These are phyloP conservation scores for Phoenix dactylifera DNA, from an alignment of 176 grass and related monocot genomes.

Conservation along the genomic window DNA sequence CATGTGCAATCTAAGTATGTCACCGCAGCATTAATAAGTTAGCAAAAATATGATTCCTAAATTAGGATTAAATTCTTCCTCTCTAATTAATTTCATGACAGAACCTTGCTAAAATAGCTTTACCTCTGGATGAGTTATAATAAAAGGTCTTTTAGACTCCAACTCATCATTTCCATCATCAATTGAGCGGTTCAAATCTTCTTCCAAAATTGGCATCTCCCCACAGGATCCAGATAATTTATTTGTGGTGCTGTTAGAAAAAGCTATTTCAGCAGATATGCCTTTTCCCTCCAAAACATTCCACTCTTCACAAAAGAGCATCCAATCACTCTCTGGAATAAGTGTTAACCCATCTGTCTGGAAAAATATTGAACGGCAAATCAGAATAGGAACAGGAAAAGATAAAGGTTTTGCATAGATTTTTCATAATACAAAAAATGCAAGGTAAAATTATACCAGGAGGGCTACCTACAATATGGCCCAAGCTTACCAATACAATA, in stretches of 20 bases:
- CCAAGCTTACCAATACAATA: too few species aligned
- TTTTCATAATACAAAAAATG: too few species aligned
- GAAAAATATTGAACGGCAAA: not conserved
- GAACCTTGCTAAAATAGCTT: constrained; percentile 9
- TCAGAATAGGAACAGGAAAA: constrained; percentile 10
- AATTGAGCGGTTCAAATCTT: constrained; percentile 21
- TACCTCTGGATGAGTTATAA: constrained; percentile 68
- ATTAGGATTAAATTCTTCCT: too few species aligned
- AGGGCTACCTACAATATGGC: too few species aligned
- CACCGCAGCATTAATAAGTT: too few species aligned
- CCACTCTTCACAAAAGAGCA: constrained; percentile 88
- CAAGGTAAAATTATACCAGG: too few species aligned
- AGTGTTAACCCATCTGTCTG: constrained; percentile 83
- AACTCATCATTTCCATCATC: constrained; percentile 40
- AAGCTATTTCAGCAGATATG: constrained; percentile 74
- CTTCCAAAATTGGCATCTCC: constrained; percentile 19
- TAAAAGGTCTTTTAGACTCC: constrained; percentile 28
- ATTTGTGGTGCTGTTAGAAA: constrained; percentile 34
- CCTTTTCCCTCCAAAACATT: constrained; percentile 49
- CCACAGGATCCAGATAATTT: constrained; percentile 35
- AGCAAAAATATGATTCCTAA: too few species aligned
- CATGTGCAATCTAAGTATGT: too few species aligned
- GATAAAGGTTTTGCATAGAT: too few species aligned
- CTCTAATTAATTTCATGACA: too few species aligned
- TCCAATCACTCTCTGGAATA: constrained; percentile 67